Conservation (phyloP, 345 rosid genomes). For the sweet orange (Citrus sinensis) region DNA sequence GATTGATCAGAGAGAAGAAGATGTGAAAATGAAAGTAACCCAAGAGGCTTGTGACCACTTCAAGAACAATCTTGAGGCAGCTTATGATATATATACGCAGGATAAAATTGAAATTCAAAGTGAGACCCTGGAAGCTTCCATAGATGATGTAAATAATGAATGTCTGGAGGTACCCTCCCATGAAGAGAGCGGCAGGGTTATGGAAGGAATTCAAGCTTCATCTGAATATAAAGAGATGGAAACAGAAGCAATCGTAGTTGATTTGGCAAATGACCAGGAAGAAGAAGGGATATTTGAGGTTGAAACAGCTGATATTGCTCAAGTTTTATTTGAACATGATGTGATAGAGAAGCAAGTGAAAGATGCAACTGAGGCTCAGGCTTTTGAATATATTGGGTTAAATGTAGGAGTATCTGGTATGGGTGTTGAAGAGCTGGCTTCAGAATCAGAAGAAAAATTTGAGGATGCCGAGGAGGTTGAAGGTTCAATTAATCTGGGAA, state of each 20-base stretch:
- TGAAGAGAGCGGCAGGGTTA: constrained; percentile 24
- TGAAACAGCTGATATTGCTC: constrained; percentile 36
- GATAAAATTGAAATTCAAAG: constrained; percentile 18
- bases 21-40: constrained; percentile 22
- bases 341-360: constrained; percentile 34
- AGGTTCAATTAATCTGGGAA: constrained; percentile 21
- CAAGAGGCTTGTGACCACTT: constrained; percentile 26
- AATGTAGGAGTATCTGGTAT: constrained; percentile 28
- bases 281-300: constrained; percentile 36
- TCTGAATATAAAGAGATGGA: constrained; percentile 31
- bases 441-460: constrained; percentile 36
- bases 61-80: constrained; percentile 16
- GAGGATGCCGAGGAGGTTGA: constrained; percentile 31
- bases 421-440: constrained; percentile 35
- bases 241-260: constrained; percentile 35
- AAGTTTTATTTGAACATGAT: constrained; percentile 29
- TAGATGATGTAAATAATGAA: constrained; percentile 20
- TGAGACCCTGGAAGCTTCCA: constrained; percentile 25
- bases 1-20: constrained; percentile 34
- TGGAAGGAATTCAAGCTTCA: constrained; percentile 28
- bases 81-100: constrained; percentile 20
- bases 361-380: constrained; percentile 27
- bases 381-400: constrained; percentile 23
- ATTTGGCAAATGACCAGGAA: constrained; percentile 32
- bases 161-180: constrained; percentile 18